These are phyloP conservation scores for Ambrosia artemisiifolia DNA, from an alignment of 129 eudicot genomes.

Conservation along the genomic window DNA sequence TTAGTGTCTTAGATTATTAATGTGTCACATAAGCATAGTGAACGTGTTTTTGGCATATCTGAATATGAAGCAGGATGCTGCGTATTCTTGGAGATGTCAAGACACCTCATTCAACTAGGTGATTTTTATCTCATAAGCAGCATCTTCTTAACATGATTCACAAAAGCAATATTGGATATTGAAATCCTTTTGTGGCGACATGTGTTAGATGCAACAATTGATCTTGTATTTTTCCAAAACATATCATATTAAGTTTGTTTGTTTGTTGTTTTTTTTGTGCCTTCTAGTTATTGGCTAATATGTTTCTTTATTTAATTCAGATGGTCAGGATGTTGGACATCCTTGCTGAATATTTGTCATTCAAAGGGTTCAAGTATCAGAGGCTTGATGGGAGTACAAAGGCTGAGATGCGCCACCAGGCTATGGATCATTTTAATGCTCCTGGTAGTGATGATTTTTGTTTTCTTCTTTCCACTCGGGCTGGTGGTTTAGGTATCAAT, in stretches of 20 bases:
- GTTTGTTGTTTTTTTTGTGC: not conserved
- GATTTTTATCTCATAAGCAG: too few species aligned
- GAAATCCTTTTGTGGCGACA: too few species aligned
- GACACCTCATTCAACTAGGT: too few species aligned
- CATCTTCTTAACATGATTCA: too few species aligned
- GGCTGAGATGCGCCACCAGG: constrained; percentile 92
- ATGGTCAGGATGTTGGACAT: constrained; percentile 99
- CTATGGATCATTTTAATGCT: constrained; percentile 99
- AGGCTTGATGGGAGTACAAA: constrained; percentile 99
- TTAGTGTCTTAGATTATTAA: too few species aligned
- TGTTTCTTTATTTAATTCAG: constrained; percentile 34
- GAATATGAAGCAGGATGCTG: too few species aligned
- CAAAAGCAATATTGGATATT: too few species aligned
- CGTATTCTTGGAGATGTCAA: too few species aligned
- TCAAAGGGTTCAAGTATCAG: constrained; percentile 94
- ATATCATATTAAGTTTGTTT: constrained; percentile 55
- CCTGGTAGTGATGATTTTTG: constrained; percentile 99
- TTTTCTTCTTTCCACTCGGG: constrained; percentile 99
- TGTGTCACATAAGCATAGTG: too few species aligned
- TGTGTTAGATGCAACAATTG: too few species aligned
- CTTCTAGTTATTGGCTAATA: constrained; percentile 12
- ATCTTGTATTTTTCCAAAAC: too few species aligned
- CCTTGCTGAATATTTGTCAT: constrained; percentile 80
- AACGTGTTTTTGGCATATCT: too few species aligned
- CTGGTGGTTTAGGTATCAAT: constrained; percentile 98